Evolutionary conservation across 768 basidiomycete species (phyloP).

Genomic region (Clitopilus passeckerianus): DNA sequence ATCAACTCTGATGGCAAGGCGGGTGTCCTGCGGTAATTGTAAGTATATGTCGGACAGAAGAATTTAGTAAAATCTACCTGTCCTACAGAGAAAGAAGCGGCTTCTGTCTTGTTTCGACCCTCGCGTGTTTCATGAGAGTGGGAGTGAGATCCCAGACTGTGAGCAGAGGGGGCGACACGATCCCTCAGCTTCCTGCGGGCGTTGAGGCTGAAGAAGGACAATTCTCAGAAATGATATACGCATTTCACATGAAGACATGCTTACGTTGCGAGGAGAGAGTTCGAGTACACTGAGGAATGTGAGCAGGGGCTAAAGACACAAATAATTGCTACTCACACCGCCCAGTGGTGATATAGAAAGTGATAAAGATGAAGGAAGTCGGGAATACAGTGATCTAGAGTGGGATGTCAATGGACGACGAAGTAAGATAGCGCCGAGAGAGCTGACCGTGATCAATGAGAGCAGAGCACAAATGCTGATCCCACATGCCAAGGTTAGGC

Average conservation of each 20-base stretch:
- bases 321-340: conserved; percentile 21
- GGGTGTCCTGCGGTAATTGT: conserved; percentile 1
- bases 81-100: not conserved
- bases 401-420: conserved; percentile 26
- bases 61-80: no score
- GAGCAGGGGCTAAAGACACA: not conserved
- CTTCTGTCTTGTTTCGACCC: conserved; percentile 4
- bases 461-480: conserved; percentile 43
- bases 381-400: conserved; percentile 24
- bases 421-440: not conserved
- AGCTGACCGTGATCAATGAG: conserved; percentile 16
- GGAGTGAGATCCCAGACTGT: not conserved
- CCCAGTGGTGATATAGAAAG: conserved; percentile 31
- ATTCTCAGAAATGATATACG: not conserved
- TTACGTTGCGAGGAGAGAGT: conserved; percentile 36
- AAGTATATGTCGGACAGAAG: not conserved
- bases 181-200: conserved; percentile 7
- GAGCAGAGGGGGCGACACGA: not conserved
- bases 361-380: conserved; percentile 27
- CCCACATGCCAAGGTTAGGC: conserved; percentile 32
- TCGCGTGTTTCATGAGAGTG: not conserved
- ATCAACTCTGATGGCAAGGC: conserved; percentile 8
- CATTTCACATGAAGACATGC: not conserved
- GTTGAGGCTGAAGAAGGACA: conserved; percentile 2
- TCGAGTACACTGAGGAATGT: conserved; percentile 36